Conservation (phyloP, 192 early-diverging fungal species). For the Dimargaris xerosporica region DNA sequence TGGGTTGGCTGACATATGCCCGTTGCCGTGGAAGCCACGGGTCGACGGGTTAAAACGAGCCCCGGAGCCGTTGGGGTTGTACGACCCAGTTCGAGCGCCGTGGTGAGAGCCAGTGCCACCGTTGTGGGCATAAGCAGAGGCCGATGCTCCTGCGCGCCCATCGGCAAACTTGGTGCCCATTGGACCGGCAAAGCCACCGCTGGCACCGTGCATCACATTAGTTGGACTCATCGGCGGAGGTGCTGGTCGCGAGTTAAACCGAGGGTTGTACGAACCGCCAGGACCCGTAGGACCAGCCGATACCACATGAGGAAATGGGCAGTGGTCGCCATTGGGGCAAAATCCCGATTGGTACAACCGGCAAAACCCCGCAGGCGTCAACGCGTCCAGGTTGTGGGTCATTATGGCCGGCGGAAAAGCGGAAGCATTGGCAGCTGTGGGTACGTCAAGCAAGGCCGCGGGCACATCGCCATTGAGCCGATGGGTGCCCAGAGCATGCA, state of each 20-base stretch:
- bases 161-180: constrained; percentile 16
- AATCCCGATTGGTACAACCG: constrained; percentile 17
- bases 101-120: no score
- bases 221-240: no score
- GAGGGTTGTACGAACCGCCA: constrained; percentile 14
- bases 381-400: neutral
- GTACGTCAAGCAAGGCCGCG: neutral
- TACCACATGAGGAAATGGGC: constrained; percentile 29
- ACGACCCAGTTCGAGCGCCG: constrained; percentile 13
- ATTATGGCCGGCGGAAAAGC: neutral
- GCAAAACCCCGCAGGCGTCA: constrained; percentile 10
- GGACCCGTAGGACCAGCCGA: neutral
- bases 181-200: no score
- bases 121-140: constrained; percentile 9
- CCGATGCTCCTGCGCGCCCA: constrained; percentile 17
- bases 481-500: neutral
- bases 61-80: constrained; percentile 17
- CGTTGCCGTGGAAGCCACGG: neutral
- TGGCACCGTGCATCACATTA: no score
- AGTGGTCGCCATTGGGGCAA: constrained; percentile 31
- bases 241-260: neutral
- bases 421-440: neutral
- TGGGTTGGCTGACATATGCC: constrained; percentile 10
- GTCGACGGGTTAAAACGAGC: constrained; percentile 3
- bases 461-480: neutral